Base-by-base conservation (phyloP, 768 basidiomycete species). In the Hygrocybe punicea region DNA sequence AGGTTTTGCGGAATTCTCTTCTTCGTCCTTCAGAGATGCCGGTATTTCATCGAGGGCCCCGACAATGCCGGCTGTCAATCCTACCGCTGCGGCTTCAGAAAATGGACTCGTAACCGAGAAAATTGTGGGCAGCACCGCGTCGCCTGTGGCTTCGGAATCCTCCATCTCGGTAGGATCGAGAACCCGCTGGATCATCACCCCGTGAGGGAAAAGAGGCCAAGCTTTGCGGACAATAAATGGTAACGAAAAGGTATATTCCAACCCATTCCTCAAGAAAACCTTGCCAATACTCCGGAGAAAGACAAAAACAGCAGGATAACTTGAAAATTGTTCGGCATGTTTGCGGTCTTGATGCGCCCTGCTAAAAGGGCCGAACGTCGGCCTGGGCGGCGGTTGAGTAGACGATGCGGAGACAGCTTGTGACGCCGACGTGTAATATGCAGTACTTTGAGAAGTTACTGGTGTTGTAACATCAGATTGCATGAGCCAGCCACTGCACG, bases 181-280 rank as follows among this genome's bases (percentile, higher is more conserved):
- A 4, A 83, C 81, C 24, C 91, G 78, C 63, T 93, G 88, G 42
- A 93, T 81, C 73, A 93, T 77, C 21, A 93, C 80, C 1, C 91
- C 91, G 60, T 89, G 85, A 1, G 91, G 91, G 56, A 76, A 78
- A 19, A 91, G 72, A 4, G 91, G 84, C 90, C 89, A 92, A 1
- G 87, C 91, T 58, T 78, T 82, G 36, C 86, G 79, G 3, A 91
- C 87, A 56, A 90, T 81, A 65, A 93, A 93, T 1, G 91, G 91
- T 4, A 93, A 72, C 25, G 87, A 82, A 66, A 91, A 86, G 1
- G 87, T 88, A 64, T 85, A 90, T 62, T 91, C 86, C 34, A 80
- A 64, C 4, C 91, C 91, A 59, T 87, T 86, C 61, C 78, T 73
- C 55, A 89, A 71, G 64, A 83, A 89, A 53, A 92, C 83, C 67